Evolutionary conservation across 129 eudicot species (phyloP).

Genomic region (Rutidosis leptorrhynchoides): DNA sequence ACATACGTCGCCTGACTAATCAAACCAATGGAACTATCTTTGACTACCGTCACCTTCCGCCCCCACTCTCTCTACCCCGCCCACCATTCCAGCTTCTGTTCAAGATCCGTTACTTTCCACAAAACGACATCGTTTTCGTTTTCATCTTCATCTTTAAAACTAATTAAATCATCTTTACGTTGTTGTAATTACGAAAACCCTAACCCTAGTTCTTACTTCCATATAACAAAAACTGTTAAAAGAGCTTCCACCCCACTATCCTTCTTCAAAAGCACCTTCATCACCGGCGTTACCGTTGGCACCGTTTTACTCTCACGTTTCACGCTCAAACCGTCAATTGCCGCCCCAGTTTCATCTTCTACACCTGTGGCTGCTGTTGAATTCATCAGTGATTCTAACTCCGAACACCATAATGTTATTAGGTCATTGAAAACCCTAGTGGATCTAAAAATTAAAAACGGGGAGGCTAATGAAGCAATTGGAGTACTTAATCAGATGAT

Average conservation of each 20-base stretch:
- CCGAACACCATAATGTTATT: slow-evolving; percentile 42
- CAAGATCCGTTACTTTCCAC: slow-evolving; percentile 12
- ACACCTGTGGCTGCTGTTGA: slow-evolving; percentile 32
- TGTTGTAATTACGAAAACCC: slow-evolving; percentile 15
- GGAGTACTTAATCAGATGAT: slow-evolving; percentile 45
- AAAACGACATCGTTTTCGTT: slow-evolving; percentile 21
- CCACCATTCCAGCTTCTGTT: slow-evolving; percentile 25
- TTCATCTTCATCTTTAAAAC: neutral
- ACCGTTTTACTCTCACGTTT: slow-evolving; percentile 46
- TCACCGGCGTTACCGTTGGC: slow-evolving; percentile 46
- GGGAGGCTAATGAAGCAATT: slow-evolving; percentile 52
- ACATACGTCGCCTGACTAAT: slow-evolving; percentile 8
- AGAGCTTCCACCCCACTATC: slow-evolving; percentile 28
- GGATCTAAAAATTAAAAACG: slow-evolving; percentile 52
- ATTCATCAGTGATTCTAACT: slow-evolving; percentile 21
- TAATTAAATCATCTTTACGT: slow-evolving; percentile 23
- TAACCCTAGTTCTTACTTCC: slow-evolving; percentile 6
- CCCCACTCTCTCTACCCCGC: slow-evolving; percentile 40
- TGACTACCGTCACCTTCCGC: slow-evolving; percentile 31
- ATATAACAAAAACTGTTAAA: slow-evolving; percentile 1
- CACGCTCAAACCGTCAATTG: slow-evolving; percentile 36
- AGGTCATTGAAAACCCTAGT: slow-evolving; percentile 44
- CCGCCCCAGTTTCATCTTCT: slow-evolving; percentile 37
- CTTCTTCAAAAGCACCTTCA: slow-evolving; percentile 44
- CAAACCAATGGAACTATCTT: slow-evolving; percentile 30